Evolutionary conservation across 148 eudicot genomes (phyloP).

Genomic region (Chenopodium quinoa): DNA sequence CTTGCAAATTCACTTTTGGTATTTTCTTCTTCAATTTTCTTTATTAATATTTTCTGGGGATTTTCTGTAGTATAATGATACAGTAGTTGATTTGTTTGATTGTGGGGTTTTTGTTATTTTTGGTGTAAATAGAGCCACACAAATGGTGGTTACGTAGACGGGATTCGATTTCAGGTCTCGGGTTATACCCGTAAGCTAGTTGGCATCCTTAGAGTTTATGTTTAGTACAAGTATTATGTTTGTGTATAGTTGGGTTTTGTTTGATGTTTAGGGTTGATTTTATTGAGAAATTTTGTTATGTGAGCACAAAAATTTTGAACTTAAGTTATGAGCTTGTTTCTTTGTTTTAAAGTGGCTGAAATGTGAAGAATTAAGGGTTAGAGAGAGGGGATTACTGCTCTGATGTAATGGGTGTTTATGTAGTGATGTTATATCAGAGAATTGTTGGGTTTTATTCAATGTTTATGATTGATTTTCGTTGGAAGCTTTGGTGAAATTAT

Average conservation of each 20-base stretch:
- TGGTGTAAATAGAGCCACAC: background rate
- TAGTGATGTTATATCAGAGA: no score
- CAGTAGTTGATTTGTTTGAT: background rate
- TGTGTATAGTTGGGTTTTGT: no score
- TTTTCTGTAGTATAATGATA: background rate
- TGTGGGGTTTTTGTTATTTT: background rate
- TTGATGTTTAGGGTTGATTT: background rate
- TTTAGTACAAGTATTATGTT: no score
- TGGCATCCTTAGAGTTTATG: no score
- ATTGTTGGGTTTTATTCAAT: no score
- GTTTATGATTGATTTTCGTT: no score
- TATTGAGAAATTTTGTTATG: background rate
- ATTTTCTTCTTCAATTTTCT: background rate
- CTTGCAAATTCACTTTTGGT: constrained; percentile 63
- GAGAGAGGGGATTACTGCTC: background rate
- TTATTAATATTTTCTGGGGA: background rate
- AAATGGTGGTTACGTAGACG: no score
- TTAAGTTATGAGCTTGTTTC: background rate
- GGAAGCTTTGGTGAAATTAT: no score
- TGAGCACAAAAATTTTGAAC: background rate
- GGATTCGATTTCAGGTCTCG: no score
- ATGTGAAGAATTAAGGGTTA: background rate
- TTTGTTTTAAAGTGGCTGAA: background rate
- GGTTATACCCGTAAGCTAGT: no score
- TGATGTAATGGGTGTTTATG: no score